Evolutionary conservation across 345 rosid genomes (phyloP).

Genomic region (Sonneratia alba): DNA sequence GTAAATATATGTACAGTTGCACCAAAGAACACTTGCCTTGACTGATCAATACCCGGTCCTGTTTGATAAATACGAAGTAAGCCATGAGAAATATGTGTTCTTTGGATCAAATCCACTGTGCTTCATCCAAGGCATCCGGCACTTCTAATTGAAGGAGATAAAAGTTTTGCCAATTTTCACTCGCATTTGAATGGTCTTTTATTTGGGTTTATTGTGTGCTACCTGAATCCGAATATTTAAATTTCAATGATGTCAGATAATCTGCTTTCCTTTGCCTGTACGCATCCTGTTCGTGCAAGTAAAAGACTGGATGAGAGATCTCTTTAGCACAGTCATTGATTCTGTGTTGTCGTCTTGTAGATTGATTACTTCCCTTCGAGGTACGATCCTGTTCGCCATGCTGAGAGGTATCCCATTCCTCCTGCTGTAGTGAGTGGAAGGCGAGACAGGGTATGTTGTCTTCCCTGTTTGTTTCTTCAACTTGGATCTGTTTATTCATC

Average conservation of each 20-base stretch:
- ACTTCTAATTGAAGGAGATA: too few relatives aligned
- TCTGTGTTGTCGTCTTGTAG: slow-evolving; percentile 18
- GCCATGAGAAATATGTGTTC: background rate
- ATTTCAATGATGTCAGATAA: background rate
- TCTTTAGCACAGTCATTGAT: background rate
- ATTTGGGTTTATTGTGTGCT: background rate
- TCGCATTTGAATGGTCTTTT: background rate
- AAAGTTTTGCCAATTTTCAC: background rate
- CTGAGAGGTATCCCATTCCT: slow-evolving; percentile 50
- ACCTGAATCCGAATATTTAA: background rate
- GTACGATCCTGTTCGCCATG: slow-evolving; percentile 64
- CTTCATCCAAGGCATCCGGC: too few relatives aligned
- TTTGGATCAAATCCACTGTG: background rate
- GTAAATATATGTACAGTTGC: background rate
- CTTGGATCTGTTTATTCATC: background rate
- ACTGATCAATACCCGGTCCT: background rate
- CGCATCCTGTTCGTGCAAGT: background rate
- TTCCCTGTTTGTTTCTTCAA: background rate
- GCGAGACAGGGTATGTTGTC: slow-evolving; percentile 60
- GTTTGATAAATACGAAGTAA: background rate
- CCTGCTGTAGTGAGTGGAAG: slow-evolving; percentile 46
- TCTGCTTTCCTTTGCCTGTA: background rate
- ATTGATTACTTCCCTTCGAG: slow-evolving; percentile 89
- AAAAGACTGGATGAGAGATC: background rate
- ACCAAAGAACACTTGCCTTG: background rate